A percentile compares a stretch with the other conserved stretches of the same genome.
These are phyloP conservation scores for Colletotrichum godetiae DNA, from an alignment of 2,329 filamentous ascomycete genomes.

Conservation along the genomic window DNA sequence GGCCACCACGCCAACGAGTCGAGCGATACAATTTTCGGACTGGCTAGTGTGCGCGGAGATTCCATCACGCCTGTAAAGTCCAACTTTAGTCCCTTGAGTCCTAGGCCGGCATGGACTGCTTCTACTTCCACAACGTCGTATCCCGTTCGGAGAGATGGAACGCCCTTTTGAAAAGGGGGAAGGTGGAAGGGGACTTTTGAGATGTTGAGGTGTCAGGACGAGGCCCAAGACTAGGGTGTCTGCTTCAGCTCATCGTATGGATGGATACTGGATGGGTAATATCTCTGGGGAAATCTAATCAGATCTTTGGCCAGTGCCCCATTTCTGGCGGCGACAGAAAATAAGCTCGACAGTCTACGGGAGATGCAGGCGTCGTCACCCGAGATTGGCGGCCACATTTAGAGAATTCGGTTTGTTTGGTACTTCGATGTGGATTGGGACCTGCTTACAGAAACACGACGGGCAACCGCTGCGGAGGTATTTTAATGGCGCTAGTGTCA, in stretches of 20 bases:
- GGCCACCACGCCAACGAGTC: conserved; percentile 10
- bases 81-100: not conserved
- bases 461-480: not conserved
- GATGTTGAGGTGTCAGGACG: too few relatives aligned
- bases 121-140: not conserved
- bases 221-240: not conserved
- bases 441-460: not conserved
- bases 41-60: conserved; percentile 26
- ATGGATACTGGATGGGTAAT: not conserved
- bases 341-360: not conserved
- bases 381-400: not conserved
- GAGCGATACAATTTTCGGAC: conserved; percentile 18
- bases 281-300: not conserved
- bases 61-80: conserved; percentile 8
- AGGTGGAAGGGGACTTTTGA: not conserved
- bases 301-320: not conserved
- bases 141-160: not conserved
- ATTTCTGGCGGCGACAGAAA: not conserved
- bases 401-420: too few relatives aligned
- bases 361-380: not conserved
- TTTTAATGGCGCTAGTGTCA: not conserved
- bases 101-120: not conserved
- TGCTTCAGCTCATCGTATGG: not conserved
- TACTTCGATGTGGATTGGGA: too few relatives aligned
- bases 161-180: not conserved